phyloP scores from a whole-genome alignment of 75 land plant species.

The Azolla pinnata region DNA sequence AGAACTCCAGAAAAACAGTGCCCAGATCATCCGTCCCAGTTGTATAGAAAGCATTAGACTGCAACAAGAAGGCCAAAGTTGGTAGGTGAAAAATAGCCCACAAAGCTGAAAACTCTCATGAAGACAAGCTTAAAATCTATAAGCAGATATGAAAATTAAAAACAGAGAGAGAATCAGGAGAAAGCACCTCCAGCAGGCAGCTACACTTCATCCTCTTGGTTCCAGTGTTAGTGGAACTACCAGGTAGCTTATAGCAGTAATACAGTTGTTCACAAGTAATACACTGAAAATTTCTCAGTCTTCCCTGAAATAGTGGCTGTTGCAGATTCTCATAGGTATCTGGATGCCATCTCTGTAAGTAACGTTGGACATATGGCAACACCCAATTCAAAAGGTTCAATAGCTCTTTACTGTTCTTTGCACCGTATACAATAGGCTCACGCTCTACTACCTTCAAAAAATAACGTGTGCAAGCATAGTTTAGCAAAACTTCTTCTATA shows the following conservation, averaged over 20 bases:
- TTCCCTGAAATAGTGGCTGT: constrained; percentile 18
- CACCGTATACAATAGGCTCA: constrained; percentile 64
- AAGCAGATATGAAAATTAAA: no score
- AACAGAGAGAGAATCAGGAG: constrained; percentile 1
- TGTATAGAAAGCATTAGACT: constrained; percentile 55
- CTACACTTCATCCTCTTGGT: constrained; percentile 38
- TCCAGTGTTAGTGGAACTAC: constrained; percentile 20
- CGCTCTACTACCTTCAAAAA: constrained; percentile 59
- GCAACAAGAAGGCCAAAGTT: no score
- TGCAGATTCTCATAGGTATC: constrained; percentile 37
- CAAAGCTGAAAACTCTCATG: no score
- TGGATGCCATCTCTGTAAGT: constrained; percentile 40
- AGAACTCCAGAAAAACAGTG: constrained; percentile 62
- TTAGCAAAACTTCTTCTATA: no score
- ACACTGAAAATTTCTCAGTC: constrained; percentile 27
- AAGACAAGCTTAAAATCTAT: no score
- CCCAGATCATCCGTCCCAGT: constrained; percentile 37
- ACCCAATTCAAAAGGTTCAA: constrained; percentile 50
- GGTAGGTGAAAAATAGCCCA: no score
- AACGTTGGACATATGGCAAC: constrained; percentile 80
- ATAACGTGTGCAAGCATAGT: no score
- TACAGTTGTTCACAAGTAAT: constrained; percentile 49
- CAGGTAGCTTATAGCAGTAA: constrained; percentile 49
- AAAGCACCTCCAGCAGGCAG: constrained; percentile 62
- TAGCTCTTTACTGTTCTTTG: constrained; percentile 25